Percentiles rank a stretch among this genome's conserved stretches.
Evolutionary conservation across 2,329 filamentous ascomycete species (phyloP).

Genomic region (Xylaria hypoxylon): DNA sequence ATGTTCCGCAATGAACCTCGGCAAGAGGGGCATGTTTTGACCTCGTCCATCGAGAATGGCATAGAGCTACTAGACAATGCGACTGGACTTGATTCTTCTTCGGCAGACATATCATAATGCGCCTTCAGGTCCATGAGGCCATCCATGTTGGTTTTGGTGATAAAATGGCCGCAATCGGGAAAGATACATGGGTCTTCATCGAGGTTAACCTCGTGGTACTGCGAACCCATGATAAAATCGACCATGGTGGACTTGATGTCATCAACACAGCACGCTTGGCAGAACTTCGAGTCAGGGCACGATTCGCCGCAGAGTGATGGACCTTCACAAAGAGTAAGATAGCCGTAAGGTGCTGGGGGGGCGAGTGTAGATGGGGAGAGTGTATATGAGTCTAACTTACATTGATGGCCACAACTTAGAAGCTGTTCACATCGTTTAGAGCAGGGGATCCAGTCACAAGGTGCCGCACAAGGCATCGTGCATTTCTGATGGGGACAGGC

Average conservation of each 20-base stretch:
- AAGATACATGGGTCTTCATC: constrained; percentile 71
- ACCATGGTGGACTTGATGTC: constrained; percentile 61
- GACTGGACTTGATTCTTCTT: background rate
- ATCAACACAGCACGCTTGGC: constrained; percentile 65
- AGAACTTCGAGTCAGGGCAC: constrained; percentile 66
- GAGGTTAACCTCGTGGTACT: constrained; percentile 69
- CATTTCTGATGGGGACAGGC: constrained; percentile 63
- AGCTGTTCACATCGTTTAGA: constrained; percentile 65
- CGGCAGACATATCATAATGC: constrained; percentile 45
- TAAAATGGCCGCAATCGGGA: constrained; percentile 71
- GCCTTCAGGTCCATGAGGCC: constrained; percentile 65
- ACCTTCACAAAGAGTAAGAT: constrained; percentile 12
- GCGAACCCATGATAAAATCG: constrained; percentile 61
- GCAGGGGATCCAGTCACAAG: constrained; percentile 76
- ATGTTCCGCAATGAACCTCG: constrained; percentile 68
- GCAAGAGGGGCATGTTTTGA: constrained; percentile 69
- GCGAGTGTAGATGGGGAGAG: constrained; percentile 36
- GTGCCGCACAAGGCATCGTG: constrained; percentile 63
- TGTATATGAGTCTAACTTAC: constrained; percentile 43
- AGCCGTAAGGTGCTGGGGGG: background rate
- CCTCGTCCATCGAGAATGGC: constrained; percentile 62
- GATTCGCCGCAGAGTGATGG: constrained; percentile 70
- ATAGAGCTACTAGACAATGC: constrained; percentile 14
- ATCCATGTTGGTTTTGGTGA: constrained; percentile 71
- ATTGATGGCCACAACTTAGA: constrained; percentile 71